Conservation (phyloP, 2,329 filamentous ascomycete species). For the Cordyceps javanica region DNA sequence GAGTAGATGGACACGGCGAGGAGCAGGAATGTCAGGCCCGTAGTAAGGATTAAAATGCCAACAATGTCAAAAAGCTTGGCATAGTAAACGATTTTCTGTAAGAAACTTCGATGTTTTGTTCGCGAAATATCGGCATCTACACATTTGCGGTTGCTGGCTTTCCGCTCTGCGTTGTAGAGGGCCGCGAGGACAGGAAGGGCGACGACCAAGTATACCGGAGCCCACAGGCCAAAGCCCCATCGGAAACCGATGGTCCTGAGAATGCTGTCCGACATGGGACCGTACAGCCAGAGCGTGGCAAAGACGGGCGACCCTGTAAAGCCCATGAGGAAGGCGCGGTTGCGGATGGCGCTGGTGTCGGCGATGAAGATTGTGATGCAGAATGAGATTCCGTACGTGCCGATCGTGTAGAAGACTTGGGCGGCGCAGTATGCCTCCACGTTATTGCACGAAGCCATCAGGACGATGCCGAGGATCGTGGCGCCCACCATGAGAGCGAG, state of each 20-base stretch:
- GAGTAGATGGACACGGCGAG: conserved; percentile 58
- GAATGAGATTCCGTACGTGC: conserved; percentile 36
- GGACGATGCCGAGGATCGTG: conserved; percentile 47
- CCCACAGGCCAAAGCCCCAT: conserved; percentile 62
- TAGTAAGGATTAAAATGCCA: conserved; percentile 55
- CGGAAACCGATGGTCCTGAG: conserved; percentile 49
- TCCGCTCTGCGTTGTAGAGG: conserved; percentile 31
- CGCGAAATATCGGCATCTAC: too few relatives aligned
- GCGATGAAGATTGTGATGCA: conserved; percentile 54
- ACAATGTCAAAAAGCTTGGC: conserved; percentile 56
- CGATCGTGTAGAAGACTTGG: conserved; percentile 61
- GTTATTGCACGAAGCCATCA: conserved; percentile 59
- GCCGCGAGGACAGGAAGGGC: conserved; percentile 51
- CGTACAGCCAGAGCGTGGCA: conserved; percentile 57
- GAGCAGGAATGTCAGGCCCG: conserved; percentile 57
- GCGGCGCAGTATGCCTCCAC: conserved; percentile 57
- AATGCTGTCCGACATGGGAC: conserved; percentile 48
- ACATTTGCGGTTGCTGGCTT: neutral
- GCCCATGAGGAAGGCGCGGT: conserved; percentile 58
- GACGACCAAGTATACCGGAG: conserved; percentile 55
- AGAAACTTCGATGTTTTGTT: too few relatives aligned
- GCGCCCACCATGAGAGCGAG: conserved; percentile 47
- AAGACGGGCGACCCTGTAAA: conserved; percentile 62
- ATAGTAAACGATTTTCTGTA: conserved; percentile 41
- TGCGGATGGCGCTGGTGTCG: conserved; percentile 60